Conservation (phyloP, 176 grass and related monocot genomes). For the Cenchrus purpureus region DNA sequence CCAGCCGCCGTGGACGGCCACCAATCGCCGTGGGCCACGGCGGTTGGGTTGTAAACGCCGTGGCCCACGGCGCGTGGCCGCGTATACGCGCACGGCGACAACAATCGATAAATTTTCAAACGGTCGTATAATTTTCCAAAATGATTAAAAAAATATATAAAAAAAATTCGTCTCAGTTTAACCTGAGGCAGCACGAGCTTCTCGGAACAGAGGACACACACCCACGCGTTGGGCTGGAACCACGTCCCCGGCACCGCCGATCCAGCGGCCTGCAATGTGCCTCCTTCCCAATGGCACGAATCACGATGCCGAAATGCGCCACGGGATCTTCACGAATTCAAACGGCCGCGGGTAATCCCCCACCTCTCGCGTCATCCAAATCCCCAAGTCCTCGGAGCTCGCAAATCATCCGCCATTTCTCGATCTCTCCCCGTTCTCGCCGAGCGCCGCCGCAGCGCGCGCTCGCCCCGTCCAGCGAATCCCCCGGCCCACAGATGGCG, state of each 20-base stretch:
- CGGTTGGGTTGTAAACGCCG: no score
- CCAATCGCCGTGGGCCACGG: no score
- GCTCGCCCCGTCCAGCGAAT: background rate
- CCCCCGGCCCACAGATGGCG: background rate
- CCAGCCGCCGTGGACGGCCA: no score
- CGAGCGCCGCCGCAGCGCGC: background rate
- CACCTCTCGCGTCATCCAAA: constrained; percentile 28
- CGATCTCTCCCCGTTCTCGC: background rate
- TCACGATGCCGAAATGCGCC: background rate
- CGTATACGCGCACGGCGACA: no score
- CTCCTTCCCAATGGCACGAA: background rate
- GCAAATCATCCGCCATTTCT: constrained; percentile 26
- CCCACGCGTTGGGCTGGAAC: constrained; percentile 23
- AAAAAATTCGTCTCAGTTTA: background rate
- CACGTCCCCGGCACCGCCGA: background rate
- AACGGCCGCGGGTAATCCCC: constrained; percentile 37
- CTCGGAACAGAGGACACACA: background rate
- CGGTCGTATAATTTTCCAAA: no score
- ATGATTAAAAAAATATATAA: no score
- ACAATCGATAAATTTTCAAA: no score
- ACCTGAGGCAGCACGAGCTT: background rate
- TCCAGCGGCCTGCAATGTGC: constrained; percentile 1
- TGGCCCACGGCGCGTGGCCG: no score
- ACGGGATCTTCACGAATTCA: constrained; percentile 39
- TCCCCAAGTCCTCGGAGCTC: constrained; percentile 31